phyloP scores from a whole-genome alignment of 108 stramenopile species.

The Aurantiochytrium sp. region DNA sequence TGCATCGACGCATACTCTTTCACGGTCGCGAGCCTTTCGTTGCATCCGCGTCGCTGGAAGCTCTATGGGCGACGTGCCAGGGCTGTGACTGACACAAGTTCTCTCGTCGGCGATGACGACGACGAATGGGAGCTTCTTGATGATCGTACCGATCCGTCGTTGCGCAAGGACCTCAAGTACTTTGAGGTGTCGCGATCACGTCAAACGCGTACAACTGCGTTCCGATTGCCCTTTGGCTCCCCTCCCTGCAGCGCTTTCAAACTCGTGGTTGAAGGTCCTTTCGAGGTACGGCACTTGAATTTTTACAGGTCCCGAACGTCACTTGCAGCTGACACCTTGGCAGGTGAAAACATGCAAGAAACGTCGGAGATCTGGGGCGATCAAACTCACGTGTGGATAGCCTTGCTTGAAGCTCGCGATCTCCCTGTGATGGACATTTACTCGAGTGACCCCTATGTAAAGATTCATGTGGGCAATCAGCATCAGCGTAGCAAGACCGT shows the following conservation, averaged over 20 bases:
- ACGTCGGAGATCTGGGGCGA: background rate
- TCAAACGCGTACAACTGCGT: background rate
- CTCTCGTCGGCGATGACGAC: background rate
- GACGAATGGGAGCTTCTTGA: background rate
- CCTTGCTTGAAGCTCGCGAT: background rate
- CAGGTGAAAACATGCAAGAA: too few relatives aligned
- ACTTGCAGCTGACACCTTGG: background rate
- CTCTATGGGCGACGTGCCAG: background rate
- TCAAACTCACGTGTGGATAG: background rate
- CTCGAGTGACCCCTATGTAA: conserved; percentile 10
- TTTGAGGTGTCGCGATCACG: background rate
- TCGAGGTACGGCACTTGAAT: background rate
- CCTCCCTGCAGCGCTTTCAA: background rate
- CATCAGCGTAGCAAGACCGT: background rate
- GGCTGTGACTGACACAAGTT: background rate
- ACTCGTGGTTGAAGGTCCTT: background rate
- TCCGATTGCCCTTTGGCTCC: background rate
- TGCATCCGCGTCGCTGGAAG: background rate
- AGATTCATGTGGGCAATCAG: background rate
- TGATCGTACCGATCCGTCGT: background rate
- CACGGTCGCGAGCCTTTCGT: background rate
- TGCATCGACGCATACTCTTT: background rate
- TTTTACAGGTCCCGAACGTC: background rate
- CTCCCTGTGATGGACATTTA: conserved; percentile 6
- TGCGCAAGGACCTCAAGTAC: background rate